These are phyloP conservation scores for Endothia cerciana DNA, from an alignment of 2,329 filamentous ascomycete genomes.

Conservation along the genomic window DNA sequence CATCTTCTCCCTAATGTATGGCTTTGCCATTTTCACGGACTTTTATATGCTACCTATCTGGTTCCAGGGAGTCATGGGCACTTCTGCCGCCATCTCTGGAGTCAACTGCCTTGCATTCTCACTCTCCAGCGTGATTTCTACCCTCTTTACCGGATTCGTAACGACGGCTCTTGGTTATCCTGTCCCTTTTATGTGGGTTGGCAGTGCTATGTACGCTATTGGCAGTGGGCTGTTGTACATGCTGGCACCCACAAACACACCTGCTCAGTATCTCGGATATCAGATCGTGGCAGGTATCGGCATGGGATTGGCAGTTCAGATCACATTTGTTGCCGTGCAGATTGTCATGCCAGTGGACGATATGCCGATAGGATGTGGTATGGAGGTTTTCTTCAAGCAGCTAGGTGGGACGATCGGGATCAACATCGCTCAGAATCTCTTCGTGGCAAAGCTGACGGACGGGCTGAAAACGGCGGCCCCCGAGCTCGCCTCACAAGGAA, in stretches of 20 bases:
- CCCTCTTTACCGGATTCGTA: conserved; percentile 13
- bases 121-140: conserved; percentile 11
- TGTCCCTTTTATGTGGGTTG: conserved; percentile 15
- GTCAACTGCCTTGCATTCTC: conserved; percentile 20
- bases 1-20: conserved; percentile 16
- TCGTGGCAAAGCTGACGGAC: conserved; percentile 2
- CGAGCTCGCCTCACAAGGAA: conserved; percentile 3
- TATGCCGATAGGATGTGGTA: conserved; percentile 11
- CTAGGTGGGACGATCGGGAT: conserved; percentile 11
- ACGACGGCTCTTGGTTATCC: conserved; percentile 12
- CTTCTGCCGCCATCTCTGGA: conserved; percentile 19
- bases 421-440: conserved; percentile 14
- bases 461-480: background rate
- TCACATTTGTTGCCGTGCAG: conserved; percentile 19
- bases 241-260: background rate
- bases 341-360: conserved; percentile 15
- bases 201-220: conserved; percentile 14
- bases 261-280: background rate
- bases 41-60: conserved; percentile 19
- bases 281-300: conserved; percentile 21
- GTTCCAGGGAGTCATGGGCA: conserved; percentile 18
- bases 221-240: conserved; percentile 18
- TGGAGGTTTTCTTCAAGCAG: conserved; percentile 15
- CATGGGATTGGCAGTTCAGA: conserved; percentile 19
- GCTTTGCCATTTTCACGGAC: conserved; percentile 13